These are phyloP conservation scores for Hypoxylon trugodes DNA, from an alignment of 495 filamentous ascomycete genomes.

Conservation along the genomic window DNA sequence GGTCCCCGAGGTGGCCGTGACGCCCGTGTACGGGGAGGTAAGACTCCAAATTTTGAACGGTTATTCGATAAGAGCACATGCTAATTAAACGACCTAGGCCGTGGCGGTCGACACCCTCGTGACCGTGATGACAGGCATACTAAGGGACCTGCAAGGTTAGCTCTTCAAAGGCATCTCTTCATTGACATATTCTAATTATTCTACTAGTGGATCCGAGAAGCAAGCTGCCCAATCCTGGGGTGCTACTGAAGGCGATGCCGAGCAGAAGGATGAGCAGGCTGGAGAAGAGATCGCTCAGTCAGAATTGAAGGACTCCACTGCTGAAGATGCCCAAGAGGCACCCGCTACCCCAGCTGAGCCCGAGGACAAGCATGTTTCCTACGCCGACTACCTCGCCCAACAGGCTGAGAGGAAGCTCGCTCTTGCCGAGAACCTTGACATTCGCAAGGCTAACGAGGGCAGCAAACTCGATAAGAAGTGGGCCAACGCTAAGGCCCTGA, in stretches of 20 bases:
- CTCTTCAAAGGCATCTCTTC: constrained; percentile 11
- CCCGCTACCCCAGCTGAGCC: constrained; percentile 64
- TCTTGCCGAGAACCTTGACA: constrained; percentile 70
- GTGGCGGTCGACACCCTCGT: constrained; percentile 55
- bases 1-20: constrained; percentile 61
- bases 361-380: constrained; percentile 88
- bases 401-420: constrained; percentile 80
- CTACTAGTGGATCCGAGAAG: constrained; percentile 82
- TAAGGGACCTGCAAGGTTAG: constrained; percentile 74
- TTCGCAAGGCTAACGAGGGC: constrained; percentile 92
- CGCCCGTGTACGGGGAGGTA: constrained; percentile 68
- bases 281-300: constrained; percentile 85
- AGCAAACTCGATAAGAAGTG: constrained; percentile 87
- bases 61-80: neutral
- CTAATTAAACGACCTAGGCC: constrained; percentile 46
- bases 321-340: constrained; percentile 53
- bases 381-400: constrained; percentile 87
- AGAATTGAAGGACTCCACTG: constrained; percentile 71
- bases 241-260: constrained; percentile 76
- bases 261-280: constrained; percentile 87
- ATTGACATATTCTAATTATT: constrained; percentile 26
- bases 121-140: constrained; percentile 83
- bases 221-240: constrained; percentile 93
- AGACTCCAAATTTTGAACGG: constrained; percentile 24
- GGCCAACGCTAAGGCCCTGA: constrained; percentile 80